Evolutionary conservation across 2,329 filamentous ascomycete genomes (phyloP), one percentile per base, ranked within the genome.

Genomic region (Xylariaceae sp.): DNA sequence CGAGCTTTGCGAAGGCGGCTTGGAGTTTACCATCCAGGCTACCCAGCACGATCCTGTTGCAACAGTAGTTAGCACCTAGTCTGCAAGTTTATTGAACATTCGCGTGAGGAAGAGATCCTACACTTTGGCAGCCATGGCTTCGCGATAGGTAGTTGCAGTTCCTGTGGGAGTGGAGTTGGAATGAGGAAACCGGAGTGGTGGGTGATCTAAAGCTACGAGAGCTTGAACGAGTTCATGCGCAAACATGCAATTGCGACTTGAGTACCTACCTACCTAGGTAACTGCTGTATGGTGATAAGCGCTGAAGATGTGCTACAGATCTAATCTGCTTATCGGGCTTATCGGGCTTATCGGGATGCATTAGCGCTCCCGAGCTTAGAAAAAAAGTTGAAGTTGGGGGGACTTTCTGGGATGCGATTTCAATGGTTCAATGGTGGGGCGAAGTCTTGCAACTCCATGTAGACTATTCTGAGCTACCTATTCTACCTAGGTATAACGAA

Each of bases 11-110:
- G 72, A 99, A 91, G 8, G 90, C 87, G 11, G 87, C 75, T 61
- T 85, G 81, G 49, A 97, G 82, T 70, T 90, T 86, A 68, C 94
- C 94, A 71, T 92, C 88, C 63, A 96, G 82, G 71, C 87, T 87
- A 55, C 95, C 95, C 60, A 96, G 78, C 34, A 97, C 91, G 67
- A 95, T 87, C 56, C 89, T 92, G 61, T 28, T 28, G 21, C 4
- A 28, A 28, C 9, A 12, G 23, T 21, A 11, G 26, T 62, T 50
- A 61, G 50, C 19, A 14, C 6, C n/a, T 26, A 36, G 23, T 21
- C 31, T 47, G 17, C 9, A 37, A 12, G 16, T n/a, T 41, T 7
- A 17, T 11, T 21, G 28, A 48, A 66, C 41, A 68, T 53, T 63
- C 49, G 28, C 4, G 4, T 46, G 9, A n/a, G 24, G 6, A 21